Evolutionary conservation across 2,329 filamentous ascomycete genomes (phyloP).

Genomic region (Alternaria sp.): DNA sequence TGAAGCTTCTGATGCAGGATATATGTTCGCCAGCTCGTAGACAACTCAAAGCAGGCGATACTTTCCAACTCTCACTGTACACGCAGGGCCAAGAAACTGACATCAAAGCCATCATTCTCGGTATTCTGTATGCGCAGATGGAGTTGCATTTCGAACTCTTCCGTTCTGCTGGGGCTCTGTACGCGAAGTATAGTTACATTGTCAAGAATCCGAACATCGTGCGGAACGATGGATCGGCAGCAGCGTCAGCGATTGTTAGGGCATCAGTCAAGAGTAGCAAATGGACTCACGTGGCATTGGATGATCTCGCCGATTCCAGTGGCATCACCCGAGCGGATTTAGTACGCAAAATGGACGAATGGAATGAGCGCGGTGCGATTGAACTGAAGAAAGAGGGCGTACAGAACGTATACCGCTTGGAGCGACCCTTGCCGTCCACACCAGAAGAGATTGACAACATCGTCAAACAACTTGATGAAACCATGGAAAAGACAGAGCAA

Average conservation of each 20-base stretch:
- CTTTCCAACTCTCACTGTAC: slow-evolving; percentile 58
- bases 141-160: slow-evolving; percentile 67
- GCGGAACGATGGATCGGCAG: slow-evolving; percentile 51
- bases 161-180: slow-evolving; percentile 64
- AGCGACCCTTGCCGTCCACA: slow-evolving; percentile 57
- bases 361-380: slow-evolving; percentile 60
- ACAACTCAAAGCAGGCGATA: slow-evolving; percentile 50
- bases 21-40: slow-evolving; percentile 56
- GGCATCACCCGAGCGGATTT: slow-evolving; percentile 57
- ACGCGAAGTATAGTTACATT: slow-evolving; percentile 63
- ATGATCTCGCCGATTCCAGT: slow-evolving; percentile 43
- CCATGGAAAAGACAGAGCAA: slow-evolving; percentile 62
- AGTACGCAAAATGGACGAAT: slow-evolving; percentile 63
- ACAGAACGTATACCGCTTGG: slow-evolving; percentile 63
- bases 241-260: slow-evolving; percentile 56
- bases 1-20: slow-evolving; percentile 60
- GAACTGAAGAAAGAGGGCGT: slow-evolving; percentile 63
- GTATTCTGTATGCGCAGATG: slow-evolving; percentile 66
- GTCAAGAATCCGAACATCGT: slow-evolving; percentile 43
- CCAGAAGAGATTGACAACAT: slow-evolving; percentile 56
- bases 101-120: slow-evolving; percentile 60
- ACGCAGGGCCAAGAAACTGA: slow-evolving; percentile 61
- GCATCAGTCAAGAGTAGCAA: slow-evolving; percentile 54
- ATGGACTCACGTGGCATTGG: slow-evolving; percentile 60
- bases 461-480: slow-evolving; percentile 57